Conservation (phyloP, 2,329 filamentous ascomycete genomes). For the Trichoderma aggressivum region DNA sequence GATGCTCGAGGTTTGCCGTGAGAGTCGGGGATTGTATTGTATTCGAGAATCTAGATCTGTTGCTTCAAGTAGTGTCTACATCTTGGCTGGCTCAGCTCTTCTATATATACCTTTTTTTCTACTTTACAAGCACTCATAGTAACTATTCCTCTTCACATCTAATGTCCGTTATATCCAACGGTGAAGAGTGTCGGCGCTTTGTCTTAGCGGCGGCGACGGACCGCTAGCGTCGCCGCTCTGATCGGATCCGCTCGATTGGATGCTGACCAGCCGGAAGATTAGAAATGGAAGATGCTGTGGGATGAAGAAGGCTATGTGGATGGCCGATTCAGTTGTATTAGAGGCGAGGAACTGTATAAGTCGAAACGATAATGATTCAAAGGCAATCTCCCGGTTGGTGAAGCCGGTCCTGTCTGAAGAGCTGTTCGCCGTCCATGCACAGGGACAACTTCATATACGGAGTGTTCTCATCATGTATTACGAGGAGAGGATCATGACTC, state of each 20-base stretch:
- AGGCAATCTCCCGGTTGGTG: too few species aligned
- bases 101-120: slow-evolving; percentile 3
- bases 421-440: too few species aligned
- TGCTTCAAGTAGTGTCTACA: neutral
- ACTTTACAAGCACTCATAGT: neutral
- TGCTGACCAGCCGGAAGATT: neutral
- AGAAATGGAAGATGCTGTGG: neutral
- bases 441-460: too few species aligned
- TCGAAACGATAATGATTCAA: too few species aligned
- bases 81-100: neutral
- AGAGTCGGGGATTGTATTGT: neutral
- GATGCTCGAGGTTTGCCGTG: neutral
- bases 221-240: slow-evolving; percentile 13
- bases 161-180: neutral
- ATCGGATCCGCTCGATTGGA: neutral
- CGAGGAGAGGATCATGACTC: too few species aligned
- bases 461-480: too few species aligned
- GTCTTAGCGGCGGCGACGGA: slow-evolving; percentile 8
- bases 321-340: neutral
- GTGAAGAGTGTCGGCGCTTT: neutral
- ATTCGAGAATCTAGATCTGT: neutral
- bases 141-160: neutral
- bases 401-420: too few species aligned
- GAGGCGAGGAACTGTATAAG: neutral
- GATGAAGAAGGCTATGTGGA: neutral